phyloP scores from a whole-genome alignment of 2,329 filamentous ascomycete genomes.

The Aureobasidium sp. region DNA sequence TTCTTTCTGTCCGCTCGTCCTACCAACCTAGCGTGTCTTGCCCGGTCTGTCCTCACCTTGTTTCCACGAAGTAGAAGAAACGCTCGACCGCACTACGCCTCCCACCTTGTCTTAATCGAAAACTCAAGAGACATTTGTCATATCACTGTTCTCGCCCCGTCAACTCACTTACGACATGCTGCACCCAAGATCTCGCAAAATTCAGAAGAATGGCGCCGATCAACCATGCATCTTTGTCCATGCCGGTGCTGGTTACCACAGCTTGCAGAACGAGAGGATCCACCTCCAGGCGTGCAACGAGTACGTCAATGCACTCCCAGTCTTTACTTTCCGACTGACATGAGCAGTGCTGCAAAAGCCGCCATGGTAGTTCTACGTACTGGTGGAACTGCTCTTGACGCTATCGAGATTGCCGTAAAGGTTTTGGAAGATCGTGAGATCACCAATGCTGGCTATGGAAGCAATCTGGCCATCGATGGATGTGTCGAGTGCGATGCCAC shows the following conservation, averaged over 20 bases:
- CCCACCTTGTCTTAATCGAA: too few relatives aligned
- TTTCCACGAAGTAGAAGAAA: background rate
- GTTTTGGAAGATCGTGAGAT: conserved; percentile 89
- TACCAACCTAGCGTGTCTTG: background rate
- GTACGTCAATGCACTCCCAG: conserved; percentile 48
- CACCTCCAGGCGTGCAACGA: conserved; percentile 83
- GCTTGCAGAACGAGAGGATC: conserved; percentile 71
- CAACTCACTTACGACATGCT: conserved; percentile 29
- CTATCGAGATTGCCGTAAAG: conserved; percentile 81
- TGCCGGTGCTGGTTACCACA: conserved; percentile 92
- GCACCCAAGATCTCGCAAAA: conserved; percentile 24
- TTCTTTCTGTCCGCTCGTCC: background rate
- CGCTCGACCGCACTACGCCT: background rate
- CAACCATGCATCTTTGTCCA: conserved; percentile 85
- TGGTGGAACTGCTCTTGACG: conserved; percentile 76
- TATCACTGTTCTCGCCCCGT: background rate
- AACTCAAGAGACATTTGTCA: background rate
- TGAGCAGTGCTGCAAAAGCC: conserved; percentile 65
- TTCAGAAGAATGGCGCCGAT: conserved; percentile 34
- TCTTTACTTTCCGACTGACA: background rate
- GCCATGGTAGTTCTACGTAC: conserved; percentile 74
- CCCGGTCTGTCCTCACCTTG: background rate
- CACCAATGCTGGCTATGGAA: conserved; percentile 93
- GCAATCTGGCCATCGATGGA: conserved; percentile 86
- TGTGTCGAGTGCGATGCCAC: conserved; percentile 92